phyloP scores from a whole-genome alignment of 768 basidiomycete genomes.

The Cystofilobasidium macerans region DNA sequence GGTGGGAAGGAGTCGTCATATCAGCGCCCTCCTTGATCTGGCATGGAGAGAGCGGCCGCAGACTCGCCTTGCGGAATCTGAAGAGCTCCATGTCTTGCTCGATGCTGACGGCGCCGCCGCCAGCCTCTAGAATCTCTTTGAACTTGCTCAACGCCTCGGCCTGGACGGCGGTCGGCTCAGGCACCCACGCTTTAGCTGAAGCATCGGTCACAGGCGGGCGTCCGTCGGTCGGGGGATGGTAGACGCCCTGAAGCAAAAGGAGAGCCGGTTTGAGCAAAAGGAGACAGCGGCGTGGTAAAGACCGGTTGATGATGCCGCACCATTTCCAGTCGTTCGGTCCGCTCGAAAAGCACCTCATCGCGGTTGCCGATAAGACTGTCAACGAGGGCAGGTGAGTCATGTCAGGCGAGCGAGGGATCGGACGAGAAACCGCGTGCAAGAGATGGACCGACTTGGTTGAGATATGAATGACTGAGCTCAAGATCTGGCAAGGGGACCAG shows the following conservation, averaged over 20 bases:
- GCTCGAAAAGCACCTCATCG: constrained; percentile 25
- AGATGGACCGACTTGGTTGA: neutral
- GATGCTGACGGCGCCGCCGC: constrained; percentile 15
- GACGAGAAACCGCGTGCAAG: neutral
- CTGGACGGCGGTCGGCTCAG: constrained; percentile 1
- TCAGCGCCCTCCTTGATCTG: neutral
- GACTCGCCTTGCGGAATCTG: constrained; percentile 23
- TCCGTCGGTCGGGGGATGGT: constrained; percentile 18
- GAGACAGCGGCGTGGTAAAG: neutral
- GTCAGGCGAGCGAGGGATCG: too few relatives aligned
- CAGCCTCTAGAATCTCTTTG: constrained; percentile 17
- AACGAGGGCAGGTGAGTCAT: neutral
- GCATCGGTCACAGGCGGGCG: constrained; percentile 8
- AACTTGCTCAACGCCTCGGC: constrained; percentile 6
- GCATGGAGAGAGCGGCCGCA: neutral
- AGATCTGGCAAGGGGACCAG: too few relatives aligned
- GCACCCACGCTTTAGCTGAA: neutral
- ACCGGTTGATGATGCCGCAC: too few relatives aligned
- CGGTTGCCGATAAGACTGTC: constrained; percentile 20
- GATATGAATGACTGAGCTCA: constrained; percentile 27
- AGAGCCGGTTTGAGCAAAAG: neutral
- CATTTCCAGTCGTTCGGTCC: constrained; percentile 22
- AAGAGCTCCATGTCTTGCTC: constrained; percentile 25
- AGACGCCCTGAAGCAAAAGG: too few relatives aligned
- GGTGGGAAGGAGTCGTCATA: neutral